These are phyloP conservation scores for Anisodus tanguticus DNA, from an alignment of 257 asterid genomes.

Conservation along the genomic window DNA sequence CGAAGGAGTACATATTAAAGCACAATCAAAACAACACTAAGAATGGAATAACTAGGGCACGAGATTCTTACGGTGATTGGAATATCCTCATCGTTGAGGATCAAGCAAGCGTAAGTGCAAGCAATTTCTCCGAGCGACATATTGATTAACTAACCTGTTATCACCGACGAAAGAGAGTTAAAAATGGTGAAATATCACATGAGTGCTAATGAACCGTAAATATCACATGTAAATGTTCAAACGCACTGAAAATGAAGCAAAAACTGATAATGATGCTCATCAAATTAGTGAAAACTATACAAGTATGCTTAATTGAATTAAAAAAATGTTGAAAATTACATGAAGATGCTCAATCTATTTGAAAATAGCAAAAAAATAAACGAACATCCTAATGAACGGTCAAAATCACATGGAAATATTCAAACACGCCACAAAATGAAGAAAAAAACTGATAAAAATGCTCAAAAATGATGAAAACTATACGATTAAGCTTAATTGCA, in stretches of 20 bases:
- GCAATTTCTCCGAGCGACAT: conserved; percentile 28
- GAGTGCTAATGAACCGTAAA: background rate
- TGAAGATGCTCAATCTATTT: background rate
- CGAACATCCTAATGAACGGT: background rate
- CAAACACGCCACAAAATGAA: background rate
- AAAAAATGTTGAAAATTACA: background rate
- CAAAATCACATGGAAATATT: background rate
- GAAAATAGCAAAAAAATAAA: background rate
- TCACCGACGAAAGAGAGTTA: background rate
- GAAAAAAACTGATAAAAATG: background rate
- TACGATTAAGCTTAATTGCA: no score
- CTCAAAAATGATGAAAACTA: background rate
- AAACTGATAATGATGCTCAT: background rate
- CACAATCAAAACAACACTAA: background rate
- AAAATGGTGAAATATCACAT: background rate
- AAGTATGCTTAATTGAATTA: background rate
- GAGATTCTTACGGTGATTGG: conserved; percentile 19
- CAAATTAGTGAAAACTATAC: background rate
- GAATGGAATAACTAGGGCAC: background rate
- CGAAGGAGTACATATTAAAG: background rate
- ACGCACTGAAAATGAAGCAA: background rate
- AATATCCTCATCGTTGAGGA: conserved; percentile 30
- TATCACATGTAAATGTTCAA: background rate
- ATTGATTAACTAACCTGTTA: background rate
- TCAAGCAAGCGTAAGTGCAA: conserved; percentile 22